These are phyloP conservation scores for Blepharisma japonicum DNA, from an alignment of 73 alveolate genomes.

Conservation along the genomic window DNA sequence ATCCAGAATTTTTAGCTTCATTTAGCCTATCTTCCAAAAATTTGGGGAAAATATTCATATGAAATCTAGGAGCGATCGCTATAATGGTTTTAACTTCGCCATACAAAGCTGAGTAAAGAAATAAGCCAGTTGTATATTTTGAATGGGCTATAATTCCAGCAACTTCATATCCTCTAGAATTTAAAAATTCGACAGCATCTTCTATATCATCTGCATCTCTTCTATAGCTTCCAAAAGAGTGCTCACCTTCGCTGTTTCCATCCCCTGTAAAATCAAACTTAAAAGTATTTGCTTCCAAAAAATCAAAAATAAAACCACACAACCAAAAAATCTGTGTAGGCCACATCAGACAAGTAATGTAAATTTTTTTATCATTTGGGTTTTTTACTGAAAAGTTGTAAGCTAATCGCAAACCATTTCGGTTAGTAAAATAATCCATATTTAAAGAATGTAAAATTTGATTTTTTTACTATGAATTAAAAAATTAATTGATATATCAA, in stretches of 20 bases:
- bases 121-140: not conserved
- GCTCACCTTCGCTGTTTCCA: slow-evolving; percentile 13
- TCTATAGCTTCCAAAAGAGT: not conserved
- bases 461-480: no score
- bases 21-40: not conserved
- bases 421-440: no score
- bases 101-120: not conserved
- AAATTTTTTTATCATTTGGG: no score
- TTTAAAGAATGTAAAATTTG: no score
- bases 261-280: slow-evolving; percentile 10
- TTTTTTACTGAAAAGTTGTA: no score
- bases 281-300: not conserved
- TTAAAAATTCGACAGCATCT: not conserved
- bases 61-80: slow-evolving; percentile 1
- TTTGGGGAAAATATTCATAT: not conserved
- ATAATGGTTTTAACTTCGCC: not conserved
- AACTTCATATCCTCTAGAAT: not conserved
- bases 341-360: no score
- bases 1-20: not conserved
- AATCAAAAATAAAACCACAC: no score
- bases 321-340: no score
- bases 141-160: not conserved
- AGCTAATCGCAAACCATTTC: no score
- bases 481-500: no score
- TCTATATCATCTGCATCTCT: not conserved